phyloP scores from a whole-genome alignment of 1,284 basidiomycete genomes.

The Amylostereum areolatum region DNA sequence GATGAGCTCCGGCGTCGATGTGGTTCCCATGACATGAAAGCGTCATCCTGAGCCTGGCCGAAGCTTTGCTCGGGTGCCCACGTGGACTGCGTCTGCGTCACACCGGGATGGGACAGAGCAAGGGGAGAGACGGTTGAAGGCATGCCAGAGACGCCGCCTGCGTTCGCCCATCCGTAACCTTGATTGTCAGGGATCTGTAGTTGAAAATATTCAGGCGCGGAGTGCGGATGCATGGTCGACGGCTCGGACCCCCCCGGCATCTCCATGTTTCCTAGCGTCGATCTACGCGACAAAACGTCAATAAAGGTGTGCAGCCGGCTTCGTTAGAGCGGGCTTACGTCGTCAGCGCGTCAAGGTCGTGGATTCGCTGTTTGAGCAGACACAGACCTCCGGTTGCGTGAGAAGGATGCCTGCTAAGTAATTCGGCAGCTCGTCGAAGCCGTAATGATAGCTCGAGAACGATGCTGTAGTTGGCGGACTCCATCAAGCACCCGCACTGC shows the following conservation, averaged over 20 bases:
- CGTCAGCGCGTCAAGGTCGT: conserved; percentile 50
- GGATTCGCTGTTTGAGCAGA: conserved; percentile 44
- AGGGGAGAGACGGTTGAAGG: conserved; percentile 5
- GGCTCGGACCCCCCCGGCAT: conserved; percentile 12
- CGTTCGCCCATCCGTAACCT: neutral
- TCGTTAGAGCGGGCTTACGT: conserved; percentile 35
- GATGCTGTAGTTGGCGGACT: conserved; percentile 44
- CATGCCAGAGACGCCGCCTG: neutral
- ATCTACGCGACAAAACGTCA: neutral
- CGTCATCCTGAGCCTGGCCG: conserved; percentile 30
- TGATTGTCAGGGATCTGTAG: neutral
- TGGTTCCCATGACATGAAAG: conserved; percentile 42
- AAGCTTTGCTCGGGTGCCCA: conserved; percentile 25
- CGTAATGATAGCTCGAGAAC: conserved; percentile 58
- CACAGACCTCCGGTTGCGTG: conserved; percentile 43
- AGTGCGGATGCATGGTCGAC: neutral
- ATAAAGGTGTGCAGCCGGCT: neutral
- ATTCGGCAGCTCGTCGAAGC: conserved; percentile 50
- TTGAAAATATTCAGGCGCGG: neutral
- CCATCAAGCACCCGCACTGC: conserved; percentile 55
- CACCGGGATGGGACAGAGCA: conserved; percentile 25
- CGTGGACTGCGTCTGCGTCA: conserved; percentile 13
- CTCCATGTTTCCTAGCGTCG: conserved; percentile 30
- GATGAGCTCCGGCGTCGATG: conserved; percentile 17
- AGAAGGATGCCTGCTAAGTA: conserved; percentile 42